A percentile compares a stretch with the other conserved stretches of the same genome.
These are phyloP conservation scores for Suhomyces taliae DNA, from an alignment of 1,139 yeast genomes.

Conservation along the genomic window DNA sequence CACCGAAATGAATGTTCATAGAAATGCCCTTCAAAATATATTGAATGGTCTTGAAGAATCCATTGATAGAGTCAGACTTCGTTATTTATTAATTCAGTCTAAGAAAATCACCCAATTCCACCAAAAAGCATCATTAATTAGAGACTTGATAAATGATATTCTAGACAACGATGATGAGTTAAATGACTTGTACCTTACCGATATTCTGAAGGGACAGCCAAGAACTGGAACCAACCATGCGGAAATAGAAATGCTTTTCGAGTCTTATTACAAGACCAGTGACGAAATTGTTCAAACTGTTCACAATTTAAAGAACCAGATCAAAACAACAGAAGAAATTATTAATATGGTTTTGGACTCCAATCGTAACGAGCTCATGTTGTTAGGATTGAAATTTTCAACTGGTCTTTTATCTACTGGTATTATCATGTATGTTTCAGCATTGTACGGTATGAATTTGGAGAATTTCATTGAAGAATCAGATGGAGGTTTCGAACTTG, in stretches of 20 bases:
- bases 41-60: conserved; percentile 40
- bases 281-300: conserved; percentile 50
- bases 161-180: conserved; percentile 44
- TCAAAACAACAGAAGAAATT: conserved; percentile 48
- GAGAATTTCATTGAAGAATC: conserved; percentile 37
- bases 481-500: conserved; percentile 39
- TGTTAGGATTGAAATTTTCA: conserved; percentile 44
- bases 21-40: conserved; percentile 39
- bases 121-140: conserved; percentile 40
- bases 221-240: conserved; percentile 39
- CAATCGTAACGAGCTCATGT: conserved; percentile 49
- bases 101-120: conserved; percentile 48
- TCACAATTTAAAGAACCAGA: conserved; percentile 40
- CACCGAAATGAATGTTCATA: conserved; percentile 46
- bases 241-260: conserved; percentile 45
- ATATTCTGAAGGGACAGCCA: conserved; percentile 21
- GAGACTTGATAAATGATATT: conserved; percentile 41
- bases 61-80: conserved; percentile 39
- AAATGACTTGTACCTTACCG: conserved; percentile 42
- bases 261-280: conserved; percentile 43
- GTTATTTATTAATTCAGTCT: conserved; percentile 44
- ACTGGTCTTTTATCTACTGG: conserved; percentile 46
- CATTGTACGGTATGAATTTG: conserved; percentile 47
- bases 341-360: conserved; percentile 48
- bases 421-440: conserved; percentile 38